Evolutionary conservation across 768 basidiomycete species (phyloP).

Genomic region (Tylopilus vinaceipallidus): DNA sequence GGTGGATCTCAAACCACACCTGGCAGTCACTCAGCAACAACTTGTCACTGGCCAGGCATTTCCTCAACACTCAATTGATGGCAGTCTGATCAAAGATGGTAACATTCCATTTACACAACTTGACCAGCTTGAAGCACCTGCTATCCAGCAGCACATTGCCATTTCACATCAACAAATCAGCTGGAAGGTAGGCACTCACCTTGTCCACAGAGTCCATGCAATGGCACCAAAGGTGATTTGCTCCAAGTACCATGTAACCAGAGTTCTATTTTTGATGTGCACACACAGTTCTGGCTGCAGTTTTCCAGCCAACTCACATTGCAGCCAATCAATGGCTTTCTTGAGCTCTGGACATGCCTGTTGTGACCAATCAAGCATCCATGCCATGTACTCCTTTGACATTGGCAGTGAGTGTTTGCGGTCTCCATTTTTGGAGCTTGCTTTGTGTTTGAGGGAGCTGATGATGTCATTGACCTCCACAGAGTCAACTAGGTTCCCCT

Average conservation of each 20-base stretch:
- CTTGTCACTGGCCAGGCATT: not conserved
- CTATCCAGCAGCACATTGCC: not conserved
- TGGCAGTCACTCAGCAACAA: conserved; percentile 9
- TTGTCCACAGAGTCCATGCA: not conserved
- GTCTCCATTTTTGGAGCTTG: not conserved
- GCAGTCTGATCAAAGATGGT: not conserved
- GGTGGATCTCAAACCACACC: conserved; percentile 19
- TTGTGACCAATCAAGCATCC: not conserved
- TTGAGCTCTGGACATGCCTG: not conserved
- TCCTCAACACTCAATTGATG: not conserved
- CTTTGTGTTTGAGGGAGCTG: not conserved
- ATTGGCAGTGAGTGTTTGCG: not conserved
- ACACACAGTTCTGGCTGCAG: too few relatives aligned
- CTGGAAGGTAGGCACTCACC: not conserved
- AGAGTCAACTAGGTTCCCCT: not conserved
- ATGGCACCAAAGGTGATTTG: not conserved
- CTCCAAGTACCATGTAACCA: not conserved
- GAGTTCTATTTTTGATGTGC: not conserved
- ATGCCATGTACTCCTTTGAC: not conserved
- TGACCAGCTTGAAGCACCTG: conserved; percentile 34
- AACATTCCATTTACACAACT: conserved; percentile 25
- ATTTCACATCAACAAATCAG: too few relatives aligned
- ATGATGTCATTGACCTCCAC: not conserved
- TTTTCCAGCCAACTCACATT: not conserved
- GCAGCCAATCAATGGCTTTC: not conserved